Evolutionary conservation across 305 asterid species (phyloP).

Genomic region (Ilex paraguariensis): DNA sequence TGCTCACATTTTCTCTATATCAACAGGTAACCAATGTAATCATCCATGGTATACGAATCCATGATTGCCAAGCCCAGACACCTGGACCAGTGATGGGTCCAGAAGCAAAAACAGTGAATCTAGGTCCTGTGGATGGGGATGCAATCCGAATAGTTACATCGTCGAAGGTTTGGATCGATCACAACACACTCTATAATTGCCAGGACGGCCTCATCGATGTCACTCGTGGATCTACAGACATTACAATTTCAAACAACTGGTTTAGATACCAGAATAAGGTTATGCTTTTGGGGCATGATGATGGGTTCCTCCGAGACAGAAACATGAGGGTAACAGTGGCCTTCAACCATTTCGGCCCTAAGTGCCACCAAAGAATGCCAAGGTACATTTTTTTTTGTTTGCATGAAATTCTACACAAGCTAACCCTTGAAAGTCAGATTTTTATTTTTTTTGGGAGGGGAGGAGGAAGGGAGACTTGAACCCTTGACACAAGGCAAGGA

Average conservation of each 20-base stretch:
- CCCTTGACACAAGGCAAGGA: too few relatives aligned
- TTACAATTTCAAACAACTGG: slow-evolving; percentile 79
- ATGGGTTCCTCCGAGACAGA: slow-evolving; percentile 51
- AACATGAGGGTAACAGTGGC: slow-evolving; percentile 75
- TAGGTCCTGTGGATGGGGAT: slow-evolving; percentile 68
- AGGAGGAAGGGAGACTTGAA: too few relatives aligned
- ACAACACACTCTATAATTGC: slow-evolving; percentile 54
- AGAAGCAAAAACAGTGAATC: slow-evolving; percentile 18
- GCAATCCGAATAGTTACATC: slow-evolving; percentile 58
- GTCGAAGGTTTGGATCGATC: slow-evolving; percentile 72
- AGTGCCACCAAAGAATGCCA: slow-evolving; percentile 78
- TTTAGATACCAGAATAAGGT: slow-evolving; percentile 70
- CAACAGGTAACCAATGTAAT: slow-evolving; percentile 63
- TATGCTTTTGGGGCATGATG: slow-evolving; percentile 80
- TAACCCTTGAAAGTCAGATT: too few relatives aligned
- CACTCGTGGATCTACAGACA: slow-evolving; percentile 66
- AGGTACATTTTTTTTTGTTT: slow-evolving; percentile 30
- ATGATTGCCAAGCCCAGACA: slow-evolving; percentile 49
- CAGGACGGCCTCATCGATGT: slow-evolving; percentile 71
- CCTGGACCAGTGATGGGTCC: slow-evolving; percentile 59
- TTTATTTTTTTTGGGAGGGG: too few relatives aligned
- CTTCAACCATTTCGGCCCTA: slow-evolving; percentile 80
- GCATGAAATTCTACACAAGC: background rate
- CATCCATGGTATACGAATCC: slow-evolving; percentile 67
- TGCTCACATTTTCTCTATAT: background rate